A percentile compares a stretch with the other conserved stretches of the same genome.
Conservation (phyloP, 805 yeast species). For the Saccharomyces kudriavzevii region DNA sequence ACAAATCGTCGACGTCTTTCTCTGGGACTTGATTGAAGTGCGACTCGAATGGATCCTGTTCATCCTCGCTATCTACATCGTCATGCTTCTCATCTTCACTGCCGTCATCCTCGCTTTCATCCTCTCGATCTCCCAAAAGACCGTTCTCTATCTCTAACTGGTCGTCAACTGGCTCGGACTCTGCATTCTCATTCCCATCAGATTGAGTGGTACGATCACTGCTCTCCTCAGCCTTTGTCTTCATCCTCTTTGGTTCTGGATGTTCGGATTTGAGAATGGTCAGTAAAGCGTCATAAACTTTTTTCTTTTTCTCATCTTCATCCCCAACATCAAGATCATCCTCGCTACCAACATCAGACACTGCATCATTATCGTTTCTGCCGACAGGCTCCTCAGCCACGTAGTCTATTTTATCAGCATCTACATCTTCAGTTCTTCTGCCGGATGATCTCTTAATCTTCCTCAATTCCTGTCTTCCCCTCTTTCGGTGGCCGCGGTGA, state of each 20-base stretch:
- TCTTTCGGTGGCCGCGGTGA: constrained; percentile 20
- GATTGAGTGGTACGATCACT: constrained; percentile 6
- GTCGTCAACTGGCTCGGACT: constrained; percentile 16
- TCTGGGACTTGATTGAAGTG: constrained; percentile 56
- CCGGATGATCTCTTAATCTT: constrained; percentile 46
- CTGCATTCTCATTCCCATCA: constrained; percentile 18
- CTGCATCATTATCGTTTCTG: constrained; percentile 8
- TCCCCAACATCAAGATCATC: constrained; percentile 11
- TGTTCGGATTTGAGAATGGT: constrained; percentile 50
- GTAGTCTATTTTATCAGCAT: constrained; percentile 3
- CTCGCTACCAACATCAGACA: constrained; percentile 3
- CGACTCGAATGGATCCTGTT: constrained; percentile 62
- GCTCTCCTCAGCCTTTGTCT: constrained; percentile 14
- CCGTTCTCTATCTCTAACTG: constrained; percentile 13
- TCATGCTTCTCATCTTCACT: constrained; percentile 18
- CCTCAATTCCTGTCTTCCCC: constrained; percentile 58
- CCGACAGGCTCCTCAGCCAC: constrained; percentile 30
- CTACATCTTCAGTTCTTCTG: constrained; percentile 10
- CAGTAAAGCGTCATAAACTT: constrained; percentile 60
- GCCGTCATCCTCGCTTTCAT: constrained; percentile 15
- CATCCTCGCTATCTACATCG: constrained; percentile 34
- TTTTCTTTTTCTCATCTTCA: constrained; percentile 29
- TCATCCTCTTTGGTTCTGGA: constrained; percentile 16
- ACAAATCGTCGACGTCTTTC: constrained; percentile 32
- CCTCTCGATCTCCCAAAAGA: constrained; percentile 24